A percentile compares a stretch with the other conserved stretches of the same genome.
These are phyloP conservation scores for Fusarium sambucinum DNA, from an alignment of 2,329 filamentous ascomycete species.

Conservation along the genomic window DNA sequence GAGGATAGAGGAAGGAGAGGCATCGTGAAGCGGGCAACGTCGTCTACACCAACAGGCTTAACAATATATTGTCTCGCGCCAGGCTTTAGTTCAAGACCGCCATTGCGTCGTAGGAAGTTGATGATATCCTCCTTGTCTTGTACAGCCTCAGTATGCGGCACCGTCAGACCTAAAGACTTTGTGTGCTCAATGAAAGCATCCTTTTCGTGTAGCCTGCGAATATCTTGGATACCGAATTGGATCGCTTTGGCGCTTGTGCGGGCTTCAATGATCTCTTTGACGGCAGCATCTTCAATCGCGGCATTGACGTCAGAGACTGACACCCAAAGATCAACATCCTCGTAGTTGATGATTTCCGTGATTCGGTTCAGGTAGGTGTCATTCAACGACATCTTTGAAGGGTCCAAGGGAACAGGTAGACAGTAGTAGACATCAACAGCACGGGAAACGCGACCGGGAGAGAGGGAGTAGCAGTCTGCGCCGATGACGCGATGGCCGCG, in stretches of 20 bases:
- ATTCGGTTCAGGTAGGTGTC: constrained; percentile 68
- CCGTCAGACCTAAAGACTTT: constrained; percentile 63
- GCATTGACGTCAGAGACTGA: constrained; percentile 77
- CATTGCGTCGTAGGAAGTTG: constrained; percentile 59
- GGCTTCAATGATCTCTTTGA: constrained; percentile 70
- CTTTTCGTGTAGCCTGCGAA: constrained; percentile 72
- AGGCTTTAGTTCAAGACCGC: constrained; percentile 41
- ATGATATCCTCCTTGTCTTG: constrained; percentile 65
- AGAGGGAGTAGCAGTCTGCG: constrained; percentile 70
- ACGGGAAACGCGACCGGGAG: constrained; percentile 69
- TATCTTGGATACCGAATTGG: constrained; percentile 70
- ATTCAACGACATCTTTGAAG: constrained; percentile 32
- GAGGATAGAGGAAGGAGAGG: constrained; percentile 71
- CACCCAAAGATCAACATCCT: constrained; percentile 78
- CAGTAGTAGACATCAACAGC: constrained; percentile 67
- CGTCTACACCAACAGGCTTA: constrained; percentile 74
- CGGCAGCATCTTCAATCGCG: constrained; percentile 74
- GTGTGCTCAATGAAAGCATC: constrained; percentile 73
- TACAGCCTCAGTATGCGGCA: constrained; percentile 66
- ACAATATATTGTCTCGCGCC: constrained; percentile 67
- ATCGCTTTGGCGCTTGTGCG: constrained; percentile 71
- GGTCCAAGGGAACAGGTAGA: constrained; percentile 50
- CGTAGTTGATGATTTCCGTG: constrained; percentile 68
- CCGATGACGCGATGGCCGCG: constrained; percentile 78
- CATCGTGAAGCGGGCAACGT: constrained; percentile 70